Evolutionary conservation across 2,329 filamentous ascomycete species (phyloP), one percentile per base, ranked within the genome.

Genomic region (Alternaria viburni): DNA sequence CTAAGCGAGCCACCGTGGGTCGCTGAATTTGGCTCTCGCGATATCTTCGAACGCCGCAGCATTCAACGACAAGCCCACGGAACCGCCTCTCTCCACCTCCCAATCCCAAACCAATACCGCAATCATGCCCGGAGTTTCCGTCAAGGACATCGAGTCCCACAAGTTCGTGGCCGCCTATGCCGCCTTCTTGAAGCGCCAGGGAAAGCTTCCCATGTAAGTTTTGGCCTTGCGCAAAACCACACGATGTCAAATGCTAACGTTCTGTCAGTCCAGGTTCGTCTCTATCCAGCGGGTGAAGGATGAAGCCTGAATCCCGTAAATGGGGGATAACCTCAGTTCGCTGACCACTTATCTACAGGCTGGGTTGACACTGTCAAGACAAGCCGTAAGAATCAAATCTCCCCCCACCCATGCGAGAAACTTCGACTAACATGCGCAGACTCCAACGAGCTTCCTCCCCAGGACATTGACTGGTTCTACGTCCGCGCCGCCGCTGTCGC

Each of bases 291-390:
- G 71, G 74, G 72, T 76, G 73, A 78, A 73, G 69, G 74, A 78
- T 77, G 54, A 81, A 80, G 81, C 82, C 83, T 85, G 83, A 85
- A 85, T 85, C 83, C 83, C 83, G 83, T 85, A 81, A 79, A 80
- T 83, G 83, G 82, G 83, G 83, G 83, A 81, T 81, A 79, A 76
- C 72, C 72, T 75, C 72, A 74, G 74, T 70, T 78, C 75, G 78
- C 81, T 83, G 79, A 83, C 81, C 69, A 50, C 70, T 78, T 79
- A 80, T 83, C 82, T 85, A 84, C 83, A 96, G 93, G 93, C 88
- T 98, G 95, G 95, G 95, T 97, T 84, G 96, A 99, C 84, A 97
- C 95, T 81, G 96, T 98, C 87, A 99, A 99, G 92, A 97, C 95
- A 77, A 95, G 93, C 65, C 77, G 77, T 79, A 75, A 36, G 32